phyloP scores from a whole-genome alignment of 2,329 filamentous ascomycete genomes.

The Dichotomopilus funicola region DNA sequence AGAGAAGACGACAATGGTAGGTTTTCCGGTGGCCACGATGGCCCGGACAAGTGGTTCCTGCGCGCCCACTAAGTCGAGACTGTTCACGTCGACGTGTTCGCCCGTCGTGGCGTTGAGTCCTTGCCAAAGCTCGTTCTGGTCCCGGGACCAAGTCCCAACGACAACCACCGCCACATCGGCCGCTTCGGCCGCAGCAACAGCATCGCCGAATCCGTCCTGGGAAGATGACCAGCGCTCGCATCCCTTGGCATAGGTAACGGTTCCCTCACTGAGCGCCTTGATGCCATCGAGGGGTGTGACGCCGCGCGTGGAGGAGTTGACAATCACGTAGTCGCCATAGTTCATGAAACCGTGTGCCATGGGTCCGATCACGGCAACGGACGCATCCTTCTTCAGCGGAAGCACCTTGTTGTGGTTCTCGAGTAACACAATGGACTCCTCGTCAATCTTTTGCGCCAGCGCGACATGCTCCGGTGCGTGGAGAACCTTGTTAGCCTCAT shows the following conservation, averaged over 20 bases:
- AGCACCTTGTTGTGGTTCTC: conserved; percentile 51
- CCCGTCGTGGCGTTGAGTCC: conserved; percentile 68
- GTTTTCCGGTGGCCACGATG: conserved; percentile 60
- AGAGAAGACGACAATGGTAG: conserved; percentile 61
- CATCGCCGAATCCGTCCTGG: conserved; percentile 60
- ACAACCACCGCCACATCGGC: conserved; percentile 68
- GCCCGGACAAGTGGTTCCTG: conserved; percentile 61
- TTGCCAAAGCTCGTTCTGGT: conserved; percentile 64
- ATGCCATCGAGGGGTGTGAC: conserved; percentile 67
- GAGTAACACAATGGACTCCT: conserved; percentile 55
- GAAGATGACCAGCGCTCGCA: conserved; percentile 68
- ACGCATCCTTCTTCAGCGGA: conserved; percentile 56
- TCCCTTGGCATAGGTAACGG: conserved; percentile 60
- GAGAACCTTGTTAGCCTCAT: conserved; percentile 51
- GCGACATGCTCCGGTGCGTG: conserved; percentile 53
- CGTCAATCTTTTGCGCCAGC: conserved; percentile 56
- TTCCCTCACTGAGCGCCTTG: conserved; percentile 51
- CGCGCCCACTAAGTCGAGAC: conserved; percentile 61
- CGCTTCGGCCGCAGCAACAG: conserved; percentile 56
- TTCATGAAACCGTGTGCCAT: conserved; percentile 69
- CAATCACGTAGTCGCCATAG: conserved; percentile 69
- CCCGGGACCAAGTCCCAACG: conserved; percentile 69
- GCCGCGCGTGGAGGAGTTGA: conserved; percentile 55
- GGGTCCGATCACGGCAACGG: conserved; percentile 66
- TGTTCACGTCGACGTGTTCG: conserved; percentile 62